Base-by-base conservation (phyloP, 768 basidiomycete species). In the Phylloporus scabripes region DNA sequence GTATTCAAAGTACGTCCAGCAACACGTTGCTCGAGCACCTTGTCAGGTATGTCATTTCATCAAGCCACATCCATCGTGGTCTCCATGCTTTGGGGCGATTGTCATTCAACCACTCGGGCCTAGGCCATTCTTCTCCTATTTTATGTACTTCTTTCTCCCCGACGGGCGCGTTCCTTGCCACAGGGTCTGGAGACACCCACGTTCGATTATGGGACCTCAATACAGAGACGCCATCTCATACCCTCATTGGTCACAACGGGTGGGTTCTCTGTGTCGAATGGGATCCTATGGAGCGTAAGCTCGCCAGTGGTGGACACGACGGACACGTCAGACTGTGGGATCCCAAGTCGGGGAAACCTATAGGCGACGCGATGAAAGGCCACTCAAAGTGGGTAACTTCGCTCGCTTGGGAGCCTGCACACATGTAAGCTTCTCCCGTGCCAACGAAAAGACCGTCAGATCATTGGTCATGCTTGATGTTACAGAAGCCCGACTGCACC, bases 231-330 rank as follows among this genome's bases (percentile, higher is more conserved):
- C 95, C 96, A 1, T 90, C 88, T 34, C 86, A 90, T 62, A 85
- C 83, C 12, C 75, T 98, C 15, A 69, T 78, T 0, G 96, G 96
- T 0, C 96, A 99, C 62, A 82, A 83, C 56, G 94, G 93, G 0
- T 97, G 94, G 95, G 92, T 99, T 1, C 76, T 98, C 2, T 97
- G 92, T 58, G 89, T 93, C 5, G 96, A 97, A 61, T 99, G 95
- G 94, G 93, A 97, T 60, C 88, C 89, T 0, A 78, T 89, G 75
- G 94, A 97, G 62, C 73, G 92, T 38, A 85, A 83, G 58, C 70
- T 98, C 12, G 95, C 94, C 0, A 92, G 90, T 4, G 96, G 96
- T 1, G 93, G 93, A 0, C 87, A 97, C 61, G 94, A 99, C 66
- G 89, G 91, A 15, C 87, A 92, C 59, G 90, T 92, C 53, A 75